A percentile compares a stretch with the other conserved stretches of the same genome.
These are phyloP conservation scores for Leishmania gerbilli DNA, from an alignment of 208 protist species.

Conservation along the genomic window DNA sequence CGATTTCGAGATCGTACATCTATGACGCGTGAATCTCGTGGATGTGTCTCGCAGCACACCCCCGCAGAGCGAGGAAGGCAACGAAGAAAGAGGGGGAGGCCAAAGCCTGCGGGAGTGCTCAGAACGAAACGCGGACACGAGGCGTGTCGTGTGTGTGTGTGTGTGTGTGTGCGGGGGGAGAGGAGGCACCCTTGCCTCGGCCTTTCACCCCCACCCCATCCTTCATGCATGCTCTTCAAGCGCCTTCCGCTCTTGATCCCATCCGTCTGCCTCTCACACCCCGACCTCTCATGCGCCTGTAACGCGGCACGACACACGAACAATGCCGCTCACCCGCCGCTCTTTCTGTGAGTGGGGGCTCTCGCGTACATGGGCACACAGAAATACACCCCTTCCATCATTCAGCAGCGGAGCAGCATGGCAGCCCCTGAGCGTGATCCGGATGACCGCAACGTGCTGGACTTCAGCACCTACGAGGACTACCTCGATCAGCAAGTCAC, in stretches of 20 bases:
- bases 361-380: background rate
- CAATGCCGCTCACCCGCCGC: background rate
- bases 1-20: background rate
- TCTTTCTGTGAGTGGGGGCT: background rate
- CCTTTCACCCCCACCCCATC: background rate
- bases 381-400: background rate
- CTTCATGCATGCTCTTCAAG: background rate
- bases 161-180: background rate
- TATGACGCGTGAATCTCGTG: background rate
- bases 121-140: no score
- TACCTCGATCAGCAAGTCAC: slow-evolving; percentile 92
- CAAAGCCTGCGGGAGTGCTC: no score
- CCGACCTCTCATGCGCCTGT: background rate
- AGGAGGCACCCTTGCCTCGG: background rate
- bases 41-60: background rate
- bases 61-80: background rate
- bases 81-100: background rate
- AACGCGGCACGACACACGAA: background rate
- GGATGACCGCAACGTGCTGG: slow-evolving; percentile 80
- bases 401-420: background rate
- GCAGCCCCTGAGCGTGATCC: slow-evolving; percentile 31
- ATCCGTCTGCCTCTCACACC: background rate
- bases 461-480: slow-evolving; percentile 91
- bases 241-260: background rate
- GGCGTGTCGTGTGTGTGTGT: background rate